phyloP scores from a whole-genome alignment of 352 stramenopile genomes.

The Pythium phragmitis region DNA sequence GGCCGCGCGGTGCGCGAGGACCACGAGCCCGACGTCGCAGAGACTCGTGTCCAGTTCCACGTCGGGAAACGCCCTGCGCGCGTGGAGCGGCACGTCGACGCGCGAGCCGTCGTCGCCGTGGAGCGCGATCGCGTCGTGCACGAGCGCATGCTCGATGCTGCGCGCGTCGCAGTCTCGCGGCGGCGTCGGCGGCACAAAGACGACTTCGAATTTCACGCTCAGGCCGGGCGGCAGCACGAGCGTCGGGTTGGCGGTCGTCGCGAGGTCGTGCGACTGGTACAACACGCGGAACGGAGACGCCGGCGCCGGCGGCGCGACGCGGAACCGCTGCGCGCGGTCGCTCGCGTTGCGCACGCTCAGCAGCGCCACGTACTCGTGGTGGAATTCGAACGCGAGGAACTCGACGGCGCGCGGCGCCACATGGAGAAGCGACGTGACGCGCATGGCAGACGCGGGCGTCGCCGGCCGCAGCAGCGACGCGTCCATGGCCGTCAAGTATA shows the following conservation, averaged over 20 bases:
- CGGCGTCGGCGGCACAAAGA: conserved; percentile 37
- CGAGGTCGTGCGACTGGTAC: conserved; percentile 54
- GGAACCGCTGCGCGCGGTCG: conserved; percentile 57
- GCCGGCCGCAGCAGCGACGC: conserved; percentile 17
- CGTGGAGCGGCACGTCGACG: conserved; percentile 63
- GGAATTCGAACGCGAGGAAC: conserved; percentile 58
- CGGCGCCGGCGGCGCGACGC: conserved; percentile 43
- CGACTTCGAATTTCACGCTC: conserved; percentile 57
- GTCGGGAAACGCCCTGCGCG: conserved; percentile 48
- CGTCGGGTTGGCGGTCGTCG: conserved; percentile 62
- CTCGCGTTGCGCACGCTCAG: conserved; percentile 72
- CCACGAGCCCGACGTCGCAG: conserved; percentile 67
- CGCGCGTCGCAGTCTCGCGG: conserved; percentile 10
- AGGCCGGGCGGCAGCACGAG: conserved; percentile 63
- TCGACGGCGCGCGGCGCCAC: conserved; percentile 62
- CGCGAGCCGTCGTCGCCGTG: conserved; percentile 54
- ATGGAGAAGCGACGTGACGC: conserved; percentile 47
- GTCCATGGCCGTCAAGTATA: conserved; percentile 3
- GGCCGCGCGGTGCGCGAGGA: conserved; percentile 53
- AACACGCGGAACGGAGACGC: conserved; percentile 65
- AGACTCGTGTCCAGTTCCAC: conserved; percentile 52
- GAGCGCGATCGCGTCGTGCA: conserved; percentile 65
- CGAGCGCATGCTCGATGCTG: conserved; percentile 30
- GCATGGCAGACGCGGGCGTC: conserved; percentile 23
- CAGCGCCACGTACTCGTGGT: conserved; percentile 60